Evolutionary conservation across 208 protist species (phyloP), one percentile per base, ranked within the genome.

Genomic region (Hexamita inflata): DNA sequence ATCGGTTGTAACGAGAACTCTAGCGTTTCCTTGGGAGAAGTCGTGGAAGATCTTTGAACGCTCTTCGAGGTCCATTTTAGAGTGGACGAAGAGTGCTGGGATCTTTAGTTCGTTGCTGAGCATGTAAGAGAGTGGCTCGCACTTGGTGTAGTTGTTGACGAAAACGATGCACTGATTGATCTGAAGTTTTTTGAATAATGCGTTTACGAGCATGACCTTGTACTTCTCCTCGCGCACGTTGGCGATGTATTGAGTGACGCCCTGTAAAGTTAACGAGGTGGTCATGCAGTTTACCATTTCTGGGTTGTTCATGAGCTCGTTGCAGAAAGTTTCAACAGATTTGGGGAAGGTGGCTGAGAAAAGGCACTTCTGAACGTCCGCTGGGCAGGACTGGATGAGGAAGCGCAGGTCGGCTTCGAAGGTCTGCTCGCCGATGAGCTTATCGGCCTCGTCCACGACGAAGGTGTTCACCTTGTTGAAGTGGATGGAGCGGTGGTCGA

Each of bases 151-250:
- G 82, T 89, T 94, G 86, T 97, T 98, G 85, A 94, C 98, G 85
- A 98, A 98, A 79, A 98, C 98, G 80, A 98, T 98, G 28, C 90
- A 95, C 86, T 98, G 95, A 84, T 98, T 97, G 87, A 98, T 97
- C 81, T 96, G 89, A 19, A 98, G 88, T 81, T 92, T 91, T 78
- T 92, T 93, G 82, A 98, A 98, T 32, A 98, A 90, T 53, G 93
- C 96, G 84, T 97, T 96, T 39, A 98, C 89, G 84, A 94, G 98
- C 82, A 97, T 92, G 64, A 98, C 92, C 84, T 98, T 98, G 82
- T 98, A 92, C 35, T 88, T 82, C 82, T 98, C 94, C 81, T 98
- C 91, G 39, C 38, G 26, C 28, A 98, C 91, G 77, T 96, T 97
- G 35, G 94, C 94, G 79, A 98, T 97, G 83, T 94, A 98, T 86